A percentile compares a stretch with the other conserved stretches of the same genome.
Conservation (phyloP, 2,329 filamentous ascomycete species). For the Tolypocladium sp. region DNA sequence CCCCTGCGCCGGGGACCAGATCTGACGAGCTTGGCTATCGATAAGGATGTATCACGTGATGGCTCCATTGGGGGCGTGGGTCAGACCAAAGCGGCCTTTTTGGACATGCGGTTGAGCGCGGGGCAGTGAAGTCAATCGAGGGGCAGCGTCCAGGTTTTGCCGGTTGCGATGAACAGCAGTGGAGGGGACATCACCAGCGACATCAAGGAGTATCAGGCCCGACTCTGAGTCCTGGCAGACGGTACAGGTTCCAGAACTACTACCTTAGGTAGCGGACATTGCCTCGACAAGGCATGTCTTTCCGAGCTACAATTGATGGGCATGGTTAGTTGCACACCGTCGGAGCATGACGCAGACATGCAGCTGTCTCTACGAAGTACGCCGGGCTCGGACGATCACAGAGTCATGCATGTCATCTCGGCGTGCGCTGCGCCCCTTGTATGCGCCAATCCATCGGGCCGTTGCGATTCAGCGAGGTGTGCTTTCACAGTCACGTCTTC, state of each 20-base stretch:
- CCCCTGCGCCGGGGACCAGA: background rate
- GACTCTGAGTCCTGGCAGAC: background rate
- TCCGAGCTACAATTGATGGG: background rate
- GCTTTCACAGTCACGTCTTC: background rate
- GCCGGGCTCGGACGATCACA: background rate
- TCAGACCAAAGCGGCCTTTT: background rate
- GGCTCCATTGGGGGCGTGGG: background rate
- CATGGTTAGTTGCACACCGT: background rate
- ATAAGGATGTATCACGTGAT: background rate
- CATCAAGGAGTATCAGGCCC: background rate
- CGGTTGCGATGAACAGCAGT: background rate
- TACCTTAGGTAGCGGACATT: background rate
- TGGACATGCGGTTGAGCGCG: background rate
- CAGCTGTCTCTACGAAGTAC: background rate
- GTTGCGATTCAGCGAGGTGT: background rate
- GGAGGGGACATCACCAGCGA: background rate
- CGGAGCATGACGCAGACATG: background rate
- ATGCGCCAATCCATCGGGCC: background rate
- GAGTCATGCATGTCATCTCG: background rate
- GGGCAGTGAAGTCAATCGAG: background rate
- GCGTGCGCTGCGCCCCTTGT: background rate
- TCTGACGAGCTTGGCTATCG: background rate
- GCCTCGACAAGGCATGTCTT: background rate
- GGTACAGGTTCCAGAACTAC: background rate
- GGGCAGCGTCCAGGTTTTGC: background rate